Percentiles rank a stretch among this genome's conserved stretches.
Conservation (phyloP, 2,329 filamentous ascomycete genomes). For the Hypoxylon sp. region DNA sequence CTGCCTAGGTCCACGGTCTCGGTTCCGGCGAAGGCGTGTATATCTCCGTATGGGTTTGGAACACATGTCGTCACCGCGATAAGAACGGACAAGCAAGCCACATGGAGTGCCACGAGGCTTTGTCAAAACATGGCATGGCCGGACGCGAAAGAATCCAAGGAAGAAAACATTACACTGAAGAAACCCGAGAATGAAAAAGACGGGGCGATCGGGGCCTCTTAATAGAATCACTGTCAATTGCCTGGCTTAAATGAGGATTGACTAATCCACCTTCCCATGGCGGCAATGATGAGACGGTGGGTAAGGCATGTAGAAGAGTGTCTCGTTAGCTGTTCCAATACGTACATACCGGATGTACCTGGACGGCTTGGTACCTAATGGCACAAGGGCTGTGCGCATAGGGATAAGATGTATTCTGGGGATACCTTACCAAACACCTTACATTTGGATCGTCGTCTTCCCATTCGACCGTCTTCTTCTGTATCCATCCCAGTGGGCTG, state of each 20-base stretch:
- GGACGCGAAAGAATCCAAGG: slow-evolving; percentile 21
- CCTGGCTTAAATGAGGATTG: slow-evolving; percentile 46
- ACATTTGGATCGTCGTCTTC: slow-evolving; percentile 39
- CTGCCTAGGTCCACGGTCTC: not conserved
- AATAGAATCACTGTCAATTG: slow-evolving; percentile 32
- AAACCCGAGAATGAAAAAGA: slow-evolving; percentile 14
- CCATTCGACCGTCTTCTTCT: slow-evolving; percentile 15
- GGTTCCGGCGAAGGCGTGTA: slow-evolving; percentile 13
- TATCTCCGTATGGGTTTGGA: slow-evolving; percentile 13
- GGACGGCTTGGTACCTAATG: slow-evolving; percentile 8
- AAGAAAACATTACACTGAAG: slow-evolving; percentile 20
- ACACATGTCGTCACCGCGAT: slow-evolving; percentile 41
- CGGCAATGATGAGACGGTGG: slow-evolving; percentile 41
- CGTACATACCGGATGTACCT: not conserved
- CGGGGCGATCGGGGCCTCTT: slow-evolving; percentile 30
- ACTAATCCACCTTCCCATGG: slow-evolving; percentile 43
- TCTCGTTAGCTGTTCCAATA: slow-evolving; percentile 16
- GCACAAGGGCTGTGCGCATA: slow-evolving; percentile 23
- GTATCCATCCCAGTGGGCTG: slow-evolving; percentile 21
- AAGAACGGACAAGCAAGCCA: slow-evolving; percentile 22
- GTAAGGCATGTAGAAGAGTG: slow-evolving; percentile 23
- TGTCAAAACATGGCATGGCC: not conserved
- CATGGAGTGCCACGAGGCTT: slow-evolving; percentile 33
- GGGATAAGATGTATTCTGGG: slow-evolving; percentile 13
- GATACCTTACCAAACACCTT: slow-evolving; percentile 15